A percentile compares a stretch with the other conserved stretches of the same genome.
Conservation (phyloP, 768 basidiomycete genomes). For the Psilocybe sp. region DNA sequence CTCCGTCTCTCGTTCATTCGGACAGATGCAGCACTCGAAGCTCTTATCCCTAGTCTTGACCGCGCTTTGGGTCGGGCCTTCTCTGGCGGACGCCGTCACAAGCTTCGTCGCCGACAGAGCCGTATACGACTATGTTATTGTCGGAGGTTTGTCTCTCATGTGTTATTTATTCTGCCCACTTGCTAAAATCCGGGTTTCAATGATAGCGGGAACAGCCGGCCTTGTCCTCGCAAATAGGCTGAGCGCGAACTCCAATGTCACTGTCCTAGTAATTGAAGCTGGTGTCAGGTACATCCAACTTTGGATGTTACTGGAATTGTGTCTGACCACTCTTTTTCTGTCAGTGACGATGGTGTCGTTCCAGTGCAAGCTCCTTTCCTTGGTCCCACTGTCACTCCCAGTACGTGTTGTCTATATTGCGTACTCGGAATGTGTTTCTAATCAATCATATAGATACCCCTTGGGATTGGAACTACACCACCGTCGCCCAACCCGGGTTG, state of each 20-base stretch:
- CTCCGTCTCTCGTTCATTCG: too few species aligned
- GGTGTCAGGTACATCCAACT: constrained; percentile 24
- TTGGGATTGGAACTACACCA: constrained; percentile 34
- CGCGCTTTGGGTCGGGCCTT: too few species aligned
- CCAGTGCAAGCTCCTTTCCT: constrained; percentile 21
- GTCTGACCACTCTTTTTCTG: background rate
- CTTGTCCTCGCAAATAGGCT: constrained; percentile 52
- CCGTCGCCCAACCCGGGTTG: constrained; percentile 26
- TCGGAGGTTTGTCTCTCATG: background rate
- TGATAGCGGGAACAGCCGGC: constrained; percentile 46
- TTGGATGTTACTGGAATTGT: background rate
- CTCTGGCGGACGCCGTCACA: too few species aligned
- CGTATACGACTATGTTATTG: constrained; percentile 5
- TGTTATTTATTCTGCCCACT: background rate
- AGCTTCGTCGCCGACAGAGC: too few species aligned
- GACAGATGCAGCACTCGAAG: too few species aligned
- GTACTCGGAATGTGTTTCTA: background rate
- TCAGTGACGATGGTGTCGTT: constrained; percentile 20
- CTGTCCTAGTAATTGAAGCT: constrained; percentile 52
- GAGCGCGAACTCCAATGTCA: constrained; percentile 43
- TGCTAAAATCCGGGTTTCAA: background rate
- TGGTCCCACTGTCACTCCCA: constrained; percentile 18
- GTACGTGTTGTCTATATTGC: too few species aligned
- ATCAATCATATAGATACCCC: constrained; percentile 12
- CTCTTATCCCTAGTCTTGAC: too few species aligned